Evolutionary conservation across 1,284 basidiomycete species (phyloP), one percentile per base, ranked within the genome.

Genomic region (Sanguinoderma infundibulare): DNA sequence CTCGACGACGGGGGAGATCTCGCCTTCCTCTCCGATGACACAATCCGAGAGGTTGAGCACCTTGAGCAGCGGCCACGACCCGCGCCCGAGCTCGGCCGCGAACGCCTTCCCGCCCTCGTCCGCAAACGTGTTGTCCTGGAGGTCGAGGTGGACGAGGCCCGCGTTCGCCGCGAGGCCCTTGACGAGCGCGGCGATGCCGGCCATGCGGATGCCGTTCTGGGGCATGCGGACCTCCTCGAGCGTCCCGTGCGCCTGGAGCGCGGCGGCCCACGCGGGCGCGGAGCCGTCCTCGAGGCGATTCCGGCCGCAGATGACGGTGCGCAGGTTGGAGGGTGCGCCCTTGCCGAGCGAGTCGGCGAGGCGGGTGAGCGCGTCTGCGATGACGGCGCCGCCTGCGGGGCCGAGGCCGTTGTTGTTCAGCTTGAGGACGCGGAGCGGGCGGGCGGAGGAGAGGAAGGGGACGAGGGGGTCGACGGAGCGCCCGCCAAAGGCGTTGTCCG

Each of bases 391-490:
- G 28, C 96, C 98, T 10, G 86, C 88, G 26, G 95, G 91, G n/a
- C 98, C 98, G 35, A 99, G 87, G 34, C 97, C 97, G 77, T 98
- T 99, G 82, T 99, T 99, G 79, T 95, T 98, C 65, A 99, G 87
- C 72, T 91, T 92, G 73, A 99, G 87, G 60, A 94, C 83, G 71
- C 90, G 86, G 78, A 96, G 87, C 64, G 83, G 84, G 56, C 87
- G 89, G 75, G 95, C 97, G 69, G 88, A 80, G 56, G 85, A 86
- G 69, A 98, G 87, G 81, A 98, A 93, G 49, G 91, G 89, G 52
- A 96, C 95, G 79, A 99, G 93, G 47, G 96, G 95, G 71, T 98
- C 94, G 17, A 97, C 95, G 42, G 94, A 96, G 69, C 97, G 90
- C 34, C 95, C 96, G 38, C 97, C 97, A 68, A 98, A 98, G 6